Evolutionary conservation across 1,139 yeast species (phyloP).

Genomic region (Kluyveromyces sp.): DNA sequence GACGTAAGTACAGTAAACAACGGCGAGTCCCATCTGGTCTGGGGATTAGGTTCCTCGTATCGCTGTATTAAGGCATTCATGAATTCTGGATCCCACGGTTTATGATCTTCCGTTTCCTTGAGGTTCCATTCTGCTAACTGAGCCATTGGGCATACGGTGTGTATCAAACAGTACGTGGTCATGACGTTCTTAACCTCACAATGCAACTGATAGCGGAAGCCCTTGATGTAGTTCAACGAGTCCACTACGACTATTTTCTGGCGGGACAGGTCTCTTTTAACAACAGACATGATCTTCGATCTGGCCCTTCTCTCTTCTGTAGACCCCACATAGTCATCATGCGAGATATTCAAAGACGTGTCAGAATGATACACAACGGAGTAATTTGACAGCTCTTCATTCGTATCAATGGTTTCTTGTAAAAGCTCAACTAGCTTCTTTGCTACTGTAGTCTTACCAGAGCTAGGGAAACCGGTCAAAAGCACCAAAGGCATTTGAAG

Average conservation of each 20-base stretch:
- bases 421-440: slow-evolving; percentile 43
- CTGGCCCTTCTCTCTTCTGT: slow-evolving; percentile 72
- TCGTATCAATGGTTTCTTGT: slow-evolving; percentile 46
- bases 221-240: slow-evolving; percentile 84
- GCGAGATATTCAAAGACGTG: slow-evolving; percentile 66
- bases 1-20: slow-evolving; percentile 62
- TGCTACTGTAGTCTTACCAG: slow-evolving; percentile 81
- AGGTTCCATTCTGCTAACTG: slow-evolving; percentile 59
- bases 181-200: slow-evolving; percentile 85
- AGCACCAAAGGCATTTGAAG: slow-evolving; percentile 71
- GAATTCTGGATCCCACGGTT: slow-evolving; percentile 62
- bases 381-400: slow-evolving; percentile 39
- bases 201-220: slow-evolving; percentile 86
- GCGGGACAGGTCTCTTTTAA: slow-evolving; percentile 68
- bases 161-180: slow-evolving; percentile 79
- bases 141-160: slow-evolving; percentile 62
- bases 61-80: slow-evolving; percentile 70
- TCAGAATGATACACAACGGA: slow-evolving; percentile 69
- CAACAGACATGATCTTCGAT: slow-evolving; percentile 82
- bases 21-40: slow-evolving; percentile 92
- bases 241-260: slow-evolving; percentile 75
- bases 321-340: slow-evolving; percentile 61
- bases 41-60: slow-evolving; percentile 87
- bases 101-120: slow-evolving; percentile 17
- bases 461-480: slow-evolving; percentile 76